phyloP scores from a whole-genome alignment of 75 land plant species.

The Azolla pinnata region DNA sequence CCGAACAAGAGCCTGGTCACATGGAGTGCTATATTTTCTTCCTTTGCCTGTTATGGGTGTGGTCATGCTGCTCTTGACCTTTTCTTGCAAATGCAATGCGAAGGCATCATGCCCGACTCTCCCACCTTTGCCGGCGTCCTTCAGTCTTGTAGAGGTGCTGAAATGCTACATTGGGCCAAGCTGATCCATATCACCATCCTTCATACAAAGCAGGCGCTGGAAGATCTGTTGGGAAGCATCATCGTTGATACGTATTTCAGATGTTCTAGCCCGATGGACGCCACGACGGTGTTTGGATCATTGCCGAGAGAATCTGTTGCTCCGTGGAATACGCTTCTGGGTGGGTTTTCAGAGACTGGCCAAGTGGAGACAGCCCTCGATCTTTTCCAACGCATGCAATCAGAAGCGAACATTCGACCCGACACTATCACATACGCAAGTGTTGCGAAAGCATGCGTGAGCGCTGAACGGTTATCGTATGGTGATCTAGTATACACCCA shows the following conservation, averaged over 20 bases:
- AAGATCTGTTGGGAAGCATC: conserved; percentile 1
- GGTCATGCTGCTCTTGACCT: conserved; percentile 8
- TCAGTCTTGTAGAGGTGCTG: not conserved
- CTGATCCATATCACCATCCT: not conserved
- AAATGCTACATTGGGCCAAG: not conserved
- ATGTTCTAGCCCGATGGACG: not conserved
- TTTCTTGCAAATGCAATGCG: conserved; percentile 6
- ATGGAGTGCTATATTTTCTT: conserved; percentile 2
- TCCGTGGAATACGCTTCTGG: conserved; percentile 38
- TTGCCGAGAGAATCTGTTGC: conserved; percentile 12
- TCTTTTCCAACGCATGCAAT: conserved; percentile 29
- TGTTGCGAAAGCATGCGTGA: conserved; percentile 33
- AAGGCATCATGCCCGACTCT: not conserved
- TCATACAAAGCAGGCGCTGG: not conserved
- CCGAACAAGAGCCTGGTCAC: conserved; percentile 3
- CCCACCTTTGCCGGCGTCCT: not conserved
- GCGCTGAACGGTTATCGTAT: conserved; percentile 14
- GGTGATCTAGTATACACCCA: conserved; percentile 28
- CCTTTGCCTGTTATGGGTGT: conserved; percentile 3
- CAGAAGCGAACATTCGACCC: conserved; percentile 6
- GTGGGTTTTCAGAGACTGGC: conserved; percentile 35
- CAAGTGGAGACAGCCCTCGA: conserved; percentile 30
- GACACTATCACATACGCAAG: conserved; percentile 37
- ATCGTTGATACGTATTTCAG: conserved; percentile 5
- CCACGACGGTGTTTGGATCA: not conserved